Evolutionary conservation across 768 basidiomycete genomes (phyloP).

Genomic region (Suillus fuscotomentosus): DNA sequence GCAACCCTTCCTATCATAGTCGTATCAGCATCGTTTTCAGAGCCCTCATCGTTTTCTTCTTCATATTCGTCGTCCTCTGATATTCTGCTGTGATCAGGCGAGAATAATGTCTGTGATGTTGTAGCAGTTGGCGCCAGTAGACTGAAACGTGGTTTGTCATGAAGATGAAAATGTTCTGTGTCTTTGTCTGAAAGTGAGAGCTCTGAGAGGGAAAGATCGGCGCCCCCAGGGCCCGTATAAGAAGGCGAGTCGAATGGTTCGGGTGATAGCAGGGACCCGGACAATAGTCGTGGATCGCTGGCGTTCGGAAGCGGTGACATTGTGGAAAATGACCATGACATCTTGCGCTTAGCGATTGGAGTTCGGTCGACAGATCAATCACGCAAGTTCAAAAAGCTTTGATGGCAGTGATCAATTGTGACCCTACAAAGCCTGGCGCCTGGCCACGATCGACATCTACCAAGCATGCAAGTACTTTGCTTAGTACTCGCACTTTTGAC

Average conservation of each 20-base stretch:
- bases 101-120: conserved; percentile 14
- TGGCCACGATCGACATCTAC: background rate
- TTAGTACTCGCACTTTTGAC: background rate
- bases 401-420: background rate
- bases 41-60: conserved; percentile 10
- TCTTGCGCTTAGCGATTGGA: conserved; percentile 2
- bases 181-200: conserved; percentile 43
- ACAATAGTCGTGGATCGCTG: conserved; percentile 43
- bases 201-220: conserved; percentile 58
- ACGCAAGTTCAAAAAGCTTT: background rate
- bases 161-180: conserved; percentile 9
- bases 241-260: conserved; percentile 30
- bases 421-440: background rate
- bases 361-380: too few species aligned
- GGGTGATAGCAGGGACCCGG: conserved; percentile 41
- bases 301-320: conserved; percentile 22
- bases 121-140: conserved; percentile 29
- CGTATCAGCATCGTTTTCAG: conserved; percentile 9
- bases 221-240: conserved; percentile 41
- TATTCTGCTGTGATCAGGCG: conserved; percentile 24
- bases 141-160: conserved; percentile 32
- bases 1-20: conserved; percentile 24
- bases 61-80: conserved; percentile 23
- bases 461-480: background rate
- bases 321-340: conserved; percentile 31